phyloP scores from a whole-genome alignment of 176 grass and related monocot genomes.

The Oryza meridionalis region DNA sequence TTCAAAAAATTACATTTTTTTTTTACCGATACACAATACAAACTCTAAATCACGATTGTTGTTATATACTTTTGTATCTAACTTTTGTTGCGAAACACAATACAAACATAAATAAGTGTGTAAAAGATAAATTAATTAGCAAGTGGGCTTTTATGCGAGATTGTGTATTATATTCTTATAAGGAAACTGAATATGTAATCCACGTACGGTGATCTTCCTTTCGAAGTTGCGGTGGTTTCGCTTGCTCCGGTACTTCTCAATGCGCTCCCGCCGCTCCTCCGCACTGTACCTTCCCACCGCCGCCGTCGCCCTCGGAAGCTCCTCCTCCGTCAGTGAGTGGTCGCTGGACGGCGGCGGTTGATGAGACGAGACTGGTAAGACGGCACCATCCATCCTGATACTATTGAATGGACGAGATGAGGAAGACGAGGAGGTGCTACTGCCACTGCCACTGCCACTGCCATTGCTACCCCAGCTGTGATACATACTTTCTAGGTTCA shows the following conservation, averaged over 20 bases:
- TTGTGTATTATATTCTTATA: no score
- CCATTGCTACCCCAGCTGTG: not conserved
- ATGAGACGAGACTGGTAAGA: not conserved
- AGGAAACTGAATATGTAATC: not conserved
- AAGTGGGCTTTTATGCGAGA: no score
- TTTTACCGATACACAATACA: no score
- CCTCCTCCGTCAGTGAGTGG: not conserved
- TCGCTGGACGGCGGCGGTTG: not conserved
- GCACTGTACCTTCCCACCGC: conserved; percentile 44
- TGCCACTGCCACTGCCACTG: no score
- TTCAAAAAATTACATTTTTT: no score
- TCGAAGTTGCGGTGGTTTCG: conserved; percentile 84
- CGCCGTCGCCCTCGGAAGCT: not conserved
- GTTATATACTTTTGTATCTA: no score
- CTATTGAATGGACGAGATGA: not conserved
- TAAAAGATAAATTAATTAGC: no score
- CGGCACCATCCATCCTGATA: not conserved
- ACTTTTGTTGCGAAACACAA: no score
- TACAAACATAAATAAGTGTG: no score
- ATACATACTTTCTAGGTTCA: not conserved
- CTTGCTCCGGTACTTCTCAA: conserved; percentile 81
- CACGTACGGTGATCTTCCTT: conserved; percentile 81
- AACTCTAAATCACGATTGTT: no score
- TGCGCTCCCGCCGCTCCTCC: conserved; percentile 72
- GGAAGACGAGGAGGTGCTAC: not conserved